Conservation (phyloP, 2,329 filamentous ascomycete genomes). For the Davidsoniella australis region DNA sequence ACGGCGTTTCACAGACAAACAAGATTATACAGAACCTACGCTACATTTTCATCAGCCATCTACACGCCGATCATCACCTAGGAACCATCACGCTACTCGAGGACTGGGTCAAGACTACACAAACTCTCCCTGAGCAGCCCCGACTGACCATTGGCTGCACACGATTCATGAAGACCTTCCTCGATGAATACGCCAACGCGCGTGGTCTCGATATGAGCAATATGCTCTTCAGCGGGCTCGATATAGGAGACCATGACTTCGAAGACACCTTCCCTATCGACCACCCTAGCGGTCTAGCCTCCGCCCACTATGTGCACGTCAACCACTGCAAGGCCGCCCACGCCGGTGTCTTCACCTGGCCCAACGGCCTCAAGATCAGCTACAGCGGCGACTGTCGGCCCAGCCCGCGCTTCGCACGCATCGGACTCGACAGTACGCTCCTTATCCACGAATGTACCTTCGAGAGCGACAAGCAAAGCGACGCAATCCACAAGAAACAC, state of each 20-base stretch:
- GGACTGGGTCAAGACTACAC: constrained; percentile 52
- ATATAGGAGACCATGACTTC: constrained; percentile 15
- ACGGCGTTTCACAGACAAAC: constrained; percentile 43
- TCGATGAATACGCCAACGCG: constrained; percentile 62
- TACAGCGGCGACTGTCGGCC: constrained; percentile 93
- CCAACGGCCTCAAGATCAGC: constrained; percentile 65
- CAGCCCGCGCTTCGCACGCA: constrained; percentile 46
- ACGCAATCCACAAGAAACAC: constrained; percentile 79
- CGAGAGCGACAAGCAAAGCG: constrained; percentile 61
- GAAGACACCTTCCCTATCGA: constrained; percentile 21
- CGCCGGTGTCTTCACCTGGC: constrained; percentile 62
- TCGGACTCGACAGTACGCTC: constrained; percentile 61
- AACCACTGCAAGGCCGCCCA: constrained; percentile 65
- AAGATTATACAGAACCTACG: constrained; percentile 64
- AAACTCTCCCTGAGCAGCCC: constrained; percentile 18
- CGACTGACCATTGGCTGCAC: constrained; percentile 54
- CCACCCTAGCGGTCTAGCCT: constrained; percentile 40
- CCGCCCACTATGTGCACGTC: constrained; percentile 52
- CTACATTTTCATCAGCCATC: constrained; percentile 81
- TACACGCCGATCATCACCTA: constrained; percentile 92
- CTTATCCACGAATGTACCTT: constrained; percentile 95
- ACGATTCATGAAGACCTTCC: constrained; percentile 52
- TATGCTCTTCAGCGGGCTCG: constrained; percentile 20
- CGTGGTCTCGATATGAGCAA: constrained; percentile 57
- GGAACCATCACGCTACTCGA: constrained; percentile 67